These are phyloP conservation scores for Hirschfeldia incana DNA, from an alignment of 345 rosid genomes.

Conservation along the genomic window DNA sequence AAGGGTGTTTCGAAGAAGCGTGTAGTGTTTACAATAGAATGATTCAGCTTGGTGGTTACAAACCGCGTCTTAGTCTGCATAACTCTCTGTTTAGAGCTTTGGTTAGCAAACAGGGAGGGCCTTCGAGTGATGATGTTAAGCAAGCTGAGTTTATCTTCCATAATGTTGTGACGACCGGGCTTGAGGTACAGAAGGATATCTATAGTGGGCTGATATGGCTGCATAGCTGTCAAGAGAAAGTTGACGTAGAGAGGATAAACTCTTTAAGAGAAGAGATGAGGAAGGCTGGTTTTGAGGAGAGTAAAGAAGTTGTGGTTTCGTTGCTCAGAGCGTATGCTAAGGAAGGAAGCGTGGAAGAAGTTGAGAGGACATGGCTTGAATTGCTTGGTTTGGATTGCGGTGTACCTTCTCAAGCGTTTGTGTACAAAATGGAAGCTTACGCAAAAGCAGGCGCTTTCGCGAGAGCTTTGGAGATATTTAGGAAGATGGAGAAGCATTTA, in stretches of 20 bases:
- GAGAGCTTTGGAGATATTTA: conserved; percentile 61
- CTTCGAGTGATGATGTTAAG: conserved; percentile 58
- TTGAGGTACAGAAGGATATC: conserved; percentile 73
- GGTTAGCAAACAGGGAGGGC: conserved; percentile 55
- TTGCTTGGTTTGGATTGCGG: conserved; percentile 39
- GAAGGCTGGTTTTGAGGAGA: conserved; percentile 59
- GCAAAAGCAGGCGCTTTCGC: conserved; percentile 52
- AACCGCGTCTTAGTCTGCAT: conserved; percentile 69
- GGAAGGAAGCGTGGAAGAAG: conserved; percentile 62
- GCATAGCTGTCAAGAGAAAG: conserved; percentile 73
- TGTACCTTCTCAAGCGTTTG: conserved; percentile 69
- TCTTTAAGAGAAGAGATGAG: conserved; percentile 64
- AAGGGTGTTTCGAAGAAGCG: conserved; percentile 78
- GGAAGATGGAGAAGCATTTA: conserved; percentile 60
- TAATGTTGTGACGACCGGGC: conserved; percentile 62
- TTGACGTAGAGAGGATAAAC: conserved; percentile 59
- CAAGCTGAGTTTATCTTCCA: conserved; percentile 87
- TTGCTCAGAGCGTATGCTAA: conserved; percentile 73
- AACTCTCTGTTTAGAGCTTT: conserved; percentile 79
- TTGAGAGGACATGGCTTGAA: conserved; percentile 68
- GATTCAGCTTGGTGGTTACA: conserved; percentile 90
- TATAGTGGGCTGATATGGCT: conserved; percentile 75
- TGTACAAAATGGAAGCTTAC: conserved; percentile 77
- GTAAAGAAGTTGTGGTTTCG: conserved; percentile 64
- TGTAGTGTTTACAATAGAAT: conserved; percentile 78